Conservation (phyloP, 352 stramenopile genomes). For the Phytophthora ohioensis region DNA sequence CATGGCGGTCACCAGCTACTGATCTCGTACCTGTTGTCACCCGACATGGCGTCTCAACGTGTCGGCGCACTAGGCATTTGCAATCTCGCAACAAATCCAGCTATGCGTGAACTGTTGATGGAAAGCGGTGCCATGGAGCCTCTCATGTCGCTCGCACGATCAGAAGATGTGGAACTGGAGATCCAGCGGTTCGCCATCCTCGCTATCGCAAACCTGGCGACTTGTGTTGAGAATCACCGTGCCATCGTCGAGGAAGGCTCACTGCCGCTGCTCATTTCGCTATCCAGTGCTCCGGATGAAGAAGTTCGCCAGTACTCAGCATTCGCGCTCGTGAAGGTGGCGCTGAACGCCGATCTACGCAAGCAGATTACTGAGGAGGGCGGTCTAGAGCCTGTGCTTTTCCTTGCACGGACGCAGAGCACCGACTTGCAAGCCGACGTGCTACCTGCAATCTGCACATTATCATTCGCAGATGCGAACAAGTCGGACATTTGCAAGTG, state of each 20-base stretch:
- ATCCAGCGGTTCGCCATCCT: constrained; percentile 95
- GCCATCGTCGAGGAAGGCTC: constrained; percentile 95
- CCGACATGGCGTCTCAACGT: constrained; percentile 94
- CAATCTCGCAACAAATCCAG: constrained; percentile 94
- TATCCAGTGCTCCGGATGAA: constrained; percentile 94
- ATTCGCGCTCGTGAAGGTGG: constrained; percentile 96
- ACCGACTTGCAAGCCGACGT: constrained; percentile 93
- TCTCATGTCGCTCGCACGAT: constrained; percentile 94
- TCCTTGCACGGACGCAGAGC: constrained; percentile 94
- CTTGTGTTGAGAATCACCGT: constrained; percentile 94
- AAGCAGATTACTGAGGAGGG: constrained; percentile 96
- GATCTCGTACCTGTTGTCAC: constrained; percentile 95
- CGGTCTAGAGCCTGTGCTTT: constrained; percentile 96
- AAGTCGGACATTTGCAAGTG: constrained; percentile 95
- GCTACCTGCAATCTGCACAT: constrained; percentile 91
- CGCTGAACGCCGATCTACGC: constrained; percentile 94
- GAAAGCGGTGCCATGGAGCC: constrained; percentile 94
- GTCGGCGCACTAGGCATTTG: constrained; percentile 95
- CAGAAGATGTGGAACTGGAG: constrained; percentile 95
- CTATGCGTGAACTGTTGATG: constrained; percentile 93
- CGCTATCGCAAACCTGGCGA: constrained; percentile 95
- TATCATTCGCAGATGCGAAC: constrained; percentile 94
- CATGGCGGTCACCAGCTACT: constrained; percentile 94
- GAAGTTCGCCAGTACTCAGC: constrained; percentile 96
- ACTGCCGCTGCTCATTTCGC: constrained; percentile 94